Evolutionary conservation across 176 grass and related monocot genomes (phyloP).

Genomic region (Secale cereale): DNA sequence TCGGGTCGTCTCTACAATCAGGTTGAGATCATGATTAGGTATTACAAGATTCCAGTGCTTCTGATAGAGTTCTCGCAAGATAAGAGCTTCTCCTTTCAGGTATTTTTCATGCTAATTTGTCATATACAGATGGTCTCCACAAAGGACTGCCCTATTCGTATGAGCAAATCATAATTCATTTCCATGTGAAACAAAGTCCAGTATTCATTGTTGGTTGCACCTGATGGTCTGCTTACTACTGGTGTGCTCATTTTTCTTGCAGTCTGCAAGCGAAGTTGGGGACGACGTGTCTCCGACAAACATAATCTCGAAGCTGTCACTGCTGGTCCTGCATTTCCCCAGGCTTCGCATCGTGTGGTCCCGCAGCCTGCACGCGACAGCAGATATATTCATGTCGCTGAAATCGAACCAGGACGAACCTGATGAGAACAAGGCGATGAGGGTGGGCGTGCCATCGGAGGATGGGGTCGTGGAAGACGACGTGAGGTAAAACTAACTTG

Average conservation of each 20-base stretch:
- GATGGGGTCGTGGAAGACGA: slow-evolving; percentile 78
- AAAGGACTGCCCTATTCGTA: neutral
- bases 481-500: slow-evolving; percentile 51
- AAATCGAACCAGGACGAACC: slow-evolving; percentile 98
- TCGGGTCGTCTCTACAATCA: slow-evolving; percentile 93
- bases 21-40: slow-evolving; percentile 84
- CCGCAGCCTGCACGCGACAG: slow-evolving; percentile 82
- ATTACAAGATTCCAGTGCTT: slow-evolving; percentile 96
- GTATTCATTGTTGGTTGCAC: neutral
- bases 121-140: neutral
- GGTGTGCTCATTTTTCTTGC: slow-evolving; percentile 30
- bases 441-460: slow-evolving; percentile 84
- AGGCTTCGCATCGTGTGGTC: slow-evolving; percentile 91
- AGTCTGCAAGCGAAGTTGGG: slow-evolving; percentile 86
- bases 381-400: slow-evolving; percentile 82
- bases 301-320: slow-evolving; percentile 86
- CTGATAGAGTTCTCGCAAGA: slow-evolving; percentile 96
- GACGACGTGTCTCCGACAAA: slow-evolving; percentile 84
- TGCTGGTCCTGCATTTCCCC: slow-evolving; percentile 92
- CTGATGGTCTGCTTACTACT: slow-evolving; percentile 22
- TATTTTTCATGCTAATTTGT: slow-evolving; percentile 27
- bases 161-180: neutral
- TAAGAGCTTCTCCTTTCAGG: slow-evolving; percentile 99
- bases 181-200: too few species aligned
- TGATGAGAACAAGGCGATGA: slow-evolving; percentile 84